Conservation (phyloP, 2,329 filamentous ascomycete species). For the Myotisia sp. region DNA sequence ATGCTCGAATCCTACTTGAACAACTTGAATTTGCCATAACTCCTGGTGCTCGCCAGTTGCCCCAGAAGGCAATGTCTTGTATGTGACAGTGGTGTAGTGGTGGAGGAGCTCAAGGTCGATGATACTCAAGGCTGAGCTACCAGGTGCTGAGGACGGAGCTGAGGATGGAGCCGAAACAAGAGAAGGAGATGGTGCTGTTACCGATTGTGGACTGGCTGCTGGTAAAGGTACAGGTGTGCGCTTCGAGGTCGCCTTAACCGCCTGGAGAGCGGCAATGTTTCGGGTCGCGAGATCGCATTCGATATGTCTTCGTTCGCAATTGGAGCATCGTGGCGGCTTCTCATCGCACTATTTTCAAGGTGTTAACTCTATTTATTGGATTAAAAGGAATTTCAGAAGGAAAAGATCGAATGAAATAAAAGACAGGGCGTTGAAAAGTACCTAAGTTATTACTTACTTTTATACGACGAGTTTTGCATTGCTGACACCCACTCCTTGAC, state of each 20-base stretch:
- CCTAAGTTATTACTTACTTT: too few species aligned
- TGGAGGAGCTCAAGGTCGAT: slow-evolving; percentile 20
- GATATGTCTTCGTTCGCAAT: slow-evolving; percentile 18
- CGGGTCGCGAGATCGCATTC: slow-evolving; percentile 15
- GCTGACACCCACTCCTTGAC: slow-evolving; percentile 93
- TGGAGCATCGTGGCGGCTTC: slow-evolving; percentile 16
- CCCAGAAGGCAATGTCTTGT: slow-evolving; percentile 14
- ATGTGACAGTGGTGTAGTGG: slow-evolving; percentile 18
- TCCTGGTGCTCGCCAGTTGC: slow-evolving; percentile 15
- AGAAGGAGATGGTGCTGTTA: slow-evolving; percentile 2
- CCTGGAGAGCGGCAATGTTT: slow-evolving; percentile 2
- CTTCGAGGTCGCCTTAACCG: slow-evolving; percentile 8
- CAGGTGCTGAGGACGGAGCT: slow-evolving; percentile 1
- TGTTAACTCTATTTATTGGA: background rate
- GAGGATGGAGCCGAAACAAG: background rate
- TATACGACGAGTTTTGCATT: slow-evolving; percentile 93
- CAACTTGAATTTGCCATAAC: slow-evolving; percentile 19
- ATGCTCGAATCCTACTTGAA: slow-evolving; percentile 23
- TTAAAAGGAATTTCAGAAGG: background rate
- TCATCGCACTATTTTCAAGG: slow-evolving; percentile 17
- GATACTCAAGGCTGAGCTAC: slow-evolving; percentile 11
- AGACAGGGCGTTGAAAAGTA: too few species aligned
- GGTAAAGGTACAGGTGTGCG: slow-evolving; percentile 5
- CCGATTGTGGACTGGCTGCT: slow-evolving; percentile 5
- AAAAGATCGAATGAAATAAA: slow-evolving; percentile 1